Evolutionary conservation across 352 stramenopile species (phyloP), one percentile per base, ranked within the genome.

Genomic region (Heterotrichella gracilis): DNA sequence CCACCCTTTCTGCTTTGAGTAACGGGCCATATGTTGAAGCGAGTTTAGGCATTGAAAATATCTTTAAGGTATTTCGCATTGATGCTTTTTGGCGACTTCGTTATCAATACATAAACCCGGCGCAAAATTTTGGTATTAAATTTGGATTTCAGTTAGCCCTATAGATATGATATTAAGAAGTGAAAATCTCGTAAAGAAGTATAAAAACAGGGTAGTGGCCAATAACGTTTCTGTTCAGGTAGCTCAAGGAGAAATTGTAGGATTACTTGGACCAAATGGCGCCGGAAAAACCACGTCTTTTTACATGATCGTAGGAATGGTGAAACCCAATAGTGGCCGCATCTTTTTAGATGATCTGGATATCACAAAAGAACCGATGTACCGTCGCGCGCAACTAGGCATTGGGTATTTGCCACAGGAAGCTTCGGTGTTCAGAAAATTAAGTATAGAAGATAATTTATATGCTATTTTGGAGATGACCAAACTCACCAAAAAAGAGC

Each of bases 361-460:
- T n/a, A 53, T 53, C n/a, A 53, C 32, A 9, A 53, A 53, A 53
- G 32, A 53, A 53, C 32, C 32, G 9, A 53, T 53, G 32, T 53
- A 53, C 32, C 32, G 32, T n/a, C 9, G 32, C 9, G 32, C 32
- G n/a, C 32, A 53, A n/a, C 32, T 53, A n/a, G 32, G 32, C 32
- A 53, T 53, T 17, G 32, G 32, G 9, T 53, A 53, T 53, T n/a
- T 53, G 32, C 32, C 32, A 9, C 32, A 53, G 32, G 32, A 53
- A 53, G 32, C 32, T 53, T 53, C 32, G 9, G 32, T 53, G 32
- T 53, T 53, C n/a, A 9, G 32, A 9, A 53, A 53, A 53, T 53
- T 53, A 53, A 53, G 32, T n/a, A 53, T 53, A 53, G 32, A 53
- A 53, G 32, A 53, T n/a, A 53, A 53, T n/a, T n/a, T 53, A n/a